Conservation (phyloP, 192 early-diverging fungal genomes). For the Mortierella claussenii region DNA sequence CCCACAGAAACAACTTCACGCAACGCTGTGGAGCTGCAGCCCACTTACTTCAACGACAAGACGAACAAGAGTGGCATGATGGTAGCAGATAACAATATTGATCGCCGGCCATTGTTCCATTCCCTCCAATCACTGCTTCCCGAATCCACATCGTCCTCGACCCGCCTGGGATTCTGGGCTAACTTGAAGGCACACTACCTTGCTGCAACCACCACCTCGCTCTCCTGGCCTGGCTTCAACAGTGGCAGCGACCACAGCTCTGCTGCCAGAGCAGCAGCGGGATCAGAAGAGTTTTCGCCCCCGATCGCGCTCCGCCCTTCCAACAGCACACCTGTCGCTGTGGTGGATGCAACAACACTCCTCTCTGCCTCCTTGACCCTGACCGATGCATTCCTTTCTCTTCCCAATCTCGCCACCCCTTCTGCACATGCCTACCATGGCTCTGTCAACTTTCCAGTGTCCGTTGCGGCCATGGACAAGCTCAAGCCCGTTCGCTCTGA, state of each 20-base stretch:
- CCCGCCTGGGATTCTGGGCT: constrained; percentile 42
- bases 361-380: constrained; percentile 30
- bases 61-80: no score
- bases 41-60: background rate
- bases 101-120: constrained; percentile 29
- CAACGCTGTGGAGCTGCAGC: constrained; percentile 17
- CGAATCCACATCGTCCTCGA: constrained; percentile 33
- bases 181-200: constrained; percentile 48
- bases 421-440: constrained; percentile 17
- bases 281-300: constrained; percentile 17
- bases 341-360: constrained; percentile 32
- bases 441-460: constrained; percentile 34
- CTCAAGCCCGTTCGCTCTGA: constrained; percentile 43
- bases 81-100: background rate
- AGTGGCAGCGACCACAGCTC: background rate
- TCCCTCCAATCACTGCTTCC: constrained; percentile 38
- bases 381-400: constrained; percentile 28
- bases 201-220: constrained; percentile 20
- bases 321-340: constrained; percentile 24
- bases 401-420: constrained; percentile 40
- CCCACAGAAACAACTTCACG: constrained; percentile 4
- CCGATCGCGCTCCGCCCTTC: constrained; percentile 35
- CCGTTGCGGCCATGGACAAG: constrained; percentile 40
- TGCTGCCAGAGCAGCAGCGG: background rate
- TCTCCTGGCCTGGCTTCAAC: constrained; percentile 16